Evolutionary conservation across 139 green algal genomes (phyloP).

Genomic region (Mesotaenium endlicherianum): DNA sequence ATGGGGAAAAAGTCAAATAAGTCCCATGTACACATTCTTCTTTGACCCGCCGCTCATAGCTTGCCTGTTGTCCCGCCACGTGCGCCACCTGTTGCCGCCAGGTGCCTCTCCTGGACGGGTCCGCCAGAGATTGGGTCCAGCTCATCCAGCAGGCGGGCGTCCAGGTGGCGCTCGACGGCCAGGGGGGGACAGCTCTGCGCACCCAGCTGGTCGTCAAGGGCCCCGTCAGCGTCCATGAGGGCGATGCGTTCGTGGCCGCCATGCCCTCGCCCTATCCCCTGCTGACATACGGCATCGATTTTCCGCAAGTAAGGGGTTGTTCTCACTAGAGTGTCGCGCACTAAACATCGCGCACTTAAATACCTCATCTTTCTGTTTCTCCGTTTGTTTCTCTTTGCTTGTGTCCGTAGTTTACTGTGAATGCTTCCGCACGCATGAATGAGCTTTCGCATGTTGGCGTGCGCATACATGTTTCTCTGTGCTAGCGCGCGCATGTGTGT

Average conservation of each 20-base stretch:
- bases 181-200: not conserved
- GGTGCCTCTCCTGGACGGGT: conserved; percentile 80
- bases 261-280: conserved; percentile 57
- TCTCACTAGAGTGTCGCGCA: not conserved
- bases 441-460: no score
- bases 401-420: no score
- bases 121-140: conserved; percentile 64
- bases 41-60: no score
- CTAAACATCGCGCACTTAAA: no score
- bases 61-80: no score
- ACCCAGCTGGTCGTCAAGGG: conserved; percentile 22
- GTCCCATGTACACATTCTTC: no score
- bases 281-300: conserved; percentile 71
- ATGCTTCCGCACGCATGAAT: no score
- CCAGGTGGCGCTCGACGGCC: not conserved
- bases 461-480: no score
- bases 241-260: conserved; percentile 73
- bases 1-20: no score
- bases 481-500: no score
- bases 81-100: not conserved
- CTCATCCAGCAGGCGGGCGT: conserved; percentile 60
- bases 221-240: conserved; percentile 64
- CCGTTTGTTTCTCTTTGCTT: no score
- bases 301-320: conserved; percentile 16
- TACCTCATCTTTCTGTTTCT: no score